Evolutionary conservation across 352 stramenopile species (phyloP).

Genomic region (Globisporangium nodosum): DNA sequence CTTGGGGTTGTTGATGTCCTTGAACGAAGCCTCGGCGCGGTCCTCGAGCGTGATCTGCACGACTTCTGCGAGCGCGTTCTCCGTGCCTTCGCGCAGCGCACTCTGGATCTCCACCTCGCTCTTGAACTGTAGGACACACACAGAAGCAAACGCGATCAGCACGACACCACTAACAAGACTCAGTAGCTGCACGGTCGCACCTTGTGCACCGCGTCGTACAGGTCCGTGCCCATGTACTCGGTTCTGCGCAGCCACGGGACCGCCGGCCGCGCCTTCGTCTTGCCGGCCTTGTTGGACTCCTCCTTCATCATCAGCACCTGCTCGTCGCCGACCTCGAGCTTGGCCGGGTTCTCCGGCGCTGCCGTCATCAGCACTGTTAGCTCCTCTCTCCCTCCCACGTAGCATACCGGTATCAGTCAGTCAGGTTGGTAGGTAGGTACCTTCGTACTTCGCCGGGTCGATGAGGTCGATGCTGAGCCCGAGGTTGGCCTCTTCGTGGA

Average conservation of each 20-base stretch:
- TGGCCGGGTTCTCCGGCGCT: conserved; percentile 43
- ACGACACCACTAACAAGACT: no score
- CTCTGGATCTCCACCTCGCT: conserved; percentile 84
- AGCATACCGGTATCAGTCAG: no score
- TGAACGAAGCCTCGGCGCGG: conserved; percentile 76
- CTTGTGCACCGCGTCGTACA: conserved; percentile 83
- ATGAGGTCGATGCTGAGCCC: conserved; percentile 81
- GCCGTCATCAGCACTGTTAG: neutral
- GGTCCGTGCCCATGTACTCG: conserved; percentile 84
- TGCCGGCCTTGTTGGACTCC: conserved; percentile 34
- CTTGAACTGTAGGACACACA: conserved; percentile 40
- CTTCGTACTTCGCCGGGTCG: conserved; percentile 81
- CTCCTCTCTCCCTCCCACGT: neutral
- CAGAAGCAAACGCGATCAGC: no score
- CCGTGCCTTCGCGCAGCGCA: conserved; percentile 71
- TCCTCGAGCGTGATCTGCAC: conserved; percentile 65
- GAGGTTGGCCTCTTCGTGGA: conserved; percentile 78
- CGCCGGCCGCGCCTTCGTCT: conserved; percentile 57
- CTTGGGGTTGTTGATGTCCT: conserved; percentile 55
- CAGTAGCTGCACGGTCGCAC: conserved; percentile 5
- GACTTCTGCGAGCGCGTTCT: conserved; percentile 73
- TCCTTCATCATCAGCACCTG: conserved; percentile 81
- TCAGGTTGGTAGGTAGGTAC: conserved; percentile 13
- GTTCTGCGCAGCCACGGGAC: conserved; percentile 80
- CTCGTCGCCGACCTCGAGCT: conserved; percentile 68